Conservation (phyloP, 371 early-diverging fungal genomes). For the Rhizomucor pusillus region DNA sequence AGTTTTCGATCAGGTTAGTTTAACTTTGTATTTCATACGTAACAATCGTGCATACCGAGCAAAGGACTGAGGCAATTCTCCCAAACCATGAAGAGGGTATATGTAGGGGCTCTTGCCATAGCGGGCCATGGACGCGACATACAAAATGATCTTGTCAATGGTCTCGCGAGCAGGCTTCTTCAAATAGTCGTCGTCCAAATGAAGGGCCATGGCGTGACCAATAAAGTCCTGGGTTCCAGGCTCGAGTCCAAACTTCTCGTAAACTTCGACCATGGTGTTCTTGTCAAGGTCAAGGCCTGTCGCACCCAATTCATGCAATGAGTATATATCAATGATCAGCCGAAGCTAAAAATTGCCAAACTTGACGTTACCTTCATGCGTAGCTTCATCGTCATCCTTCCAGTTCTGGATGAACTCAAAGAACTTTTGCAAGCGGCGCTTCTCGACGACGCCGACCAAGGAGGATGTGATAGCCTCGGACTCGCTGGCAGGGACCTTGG, state of each 20-base stretch:
- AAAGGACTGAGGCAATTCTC: constrained; percentile 99
- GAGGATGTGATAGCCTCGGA: constrained; percentile 86
- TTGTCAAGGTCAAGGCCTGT: constrained; percentile 70
- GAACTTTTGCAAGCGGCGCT: constrained; percentile 94
- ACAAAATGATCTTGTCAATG: constrained; percentile 91
- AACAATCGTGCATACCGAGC: constrained; percentile 67
- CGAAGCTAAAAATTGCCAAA: neutral
- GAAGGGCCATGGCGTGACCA: constrained; percentile 98
- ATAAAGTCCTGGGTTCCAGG: constrained; percentile 95
- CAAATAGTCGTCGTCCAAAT: constrained; percentile 95
- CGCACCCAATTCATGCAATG: no score
- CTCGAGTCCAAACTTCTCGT: constrained; percentile 90
- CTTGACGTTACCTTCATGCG: constrained; percentile 64
- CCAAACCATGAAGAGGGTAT: constrained; percentile 99
- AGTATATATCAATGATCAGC: no score
- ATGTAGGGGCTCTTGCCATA: constrained; percentile 99
- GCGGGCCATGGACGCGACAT: constrained; percentile 93
- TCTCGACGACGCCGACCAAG: constrained; percentile 95
- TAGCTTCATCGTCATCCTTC: constrained; percentile 74
- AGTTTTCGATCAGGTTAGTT: neutral
- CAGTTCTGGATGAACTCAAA: constrained; percentile 94
- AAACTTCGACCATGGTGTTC: constrained; percentile 87
- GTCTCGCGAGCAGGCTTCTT: constrained; percentile 87
- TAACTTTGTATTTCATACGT: constrained; percentile 7
- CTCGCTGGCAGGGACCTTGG: constrained; percentile 96